phyloP scores from a whole-genome alignment of 352 stramenopile genomes.

The Phytophthora pinifolia region DNA sequence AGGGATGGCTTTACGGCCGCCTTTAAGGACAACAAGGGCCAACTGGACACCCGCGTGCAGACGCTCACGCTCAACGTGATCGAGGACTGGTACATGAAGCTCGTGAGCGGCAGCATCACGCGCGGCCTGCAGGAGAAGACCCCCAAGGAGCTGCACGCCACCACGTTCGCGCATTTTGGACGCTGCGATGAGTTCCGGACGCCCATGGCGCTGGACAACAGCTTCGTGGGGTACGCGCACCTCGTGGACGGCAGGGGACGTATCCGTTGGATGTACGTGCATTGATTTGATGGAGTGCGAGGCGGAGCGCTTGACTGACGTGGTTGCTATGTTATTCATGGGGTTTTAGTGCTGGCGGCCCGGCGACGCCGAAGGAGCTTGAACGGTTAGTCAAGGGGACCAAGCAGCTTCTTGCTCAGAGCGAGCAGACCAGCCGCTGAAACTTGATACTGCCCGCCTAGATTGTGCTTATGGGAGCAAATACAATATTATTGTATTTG shows the following conservation, averaged over 20 bases:
- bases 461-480: slow-evolving; percentile 1
- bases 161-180: slow-evolving; percentile 71
- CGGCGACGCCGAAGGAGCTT: slow-evolving; percentile 61
- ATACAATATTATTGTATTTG: too few relatives aligned
- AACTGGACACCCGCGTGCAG: slow-evolving; percentile 39
- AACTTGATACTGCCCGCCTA: slow-evolving; percentile 18
- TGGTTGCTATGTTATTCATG: slow-evolving; percentile 17
- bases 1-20: slow-evolving; percentile 56
- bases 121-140: slow-evolving; percentile 58
- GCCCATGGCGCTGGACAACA: slow-evolving; percentile 80
- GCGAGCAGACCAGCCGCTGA: slow-evolving; percentile 24
- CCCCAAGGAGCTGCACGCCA: slow-evolving; percentile 43
- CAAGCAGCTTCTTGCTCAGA: slow-evolving; percentile 59
- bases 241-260: slow-evolving; percentile 79
- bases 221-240: slow-evolving; percentile 85
- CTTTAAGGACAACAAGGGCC: slow-evolving; percentile 32
- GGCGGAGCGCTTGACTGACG: slow-evolving; percentile 5
- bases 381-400: slow-evolving; percentile 62
- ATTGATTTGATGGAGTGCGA: neutral
- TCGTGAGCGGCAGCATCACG: slow-evolving; percentile 70
- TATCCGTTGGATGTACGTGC: slow-evolving; percentile 84
- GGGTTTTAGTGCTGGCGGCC: slow-evolving; percentile 54
- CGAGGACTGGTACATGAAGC: slow-evolving; percentile 90
- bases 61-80: slow-evolving; percentile 82
- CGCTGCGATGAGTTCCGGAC: slow-evolving; percentile 84